phyloP scores from a whole-genome alignment of 192 early-diverging fungal genomes.

The Allomyces javanicus region DNA sequence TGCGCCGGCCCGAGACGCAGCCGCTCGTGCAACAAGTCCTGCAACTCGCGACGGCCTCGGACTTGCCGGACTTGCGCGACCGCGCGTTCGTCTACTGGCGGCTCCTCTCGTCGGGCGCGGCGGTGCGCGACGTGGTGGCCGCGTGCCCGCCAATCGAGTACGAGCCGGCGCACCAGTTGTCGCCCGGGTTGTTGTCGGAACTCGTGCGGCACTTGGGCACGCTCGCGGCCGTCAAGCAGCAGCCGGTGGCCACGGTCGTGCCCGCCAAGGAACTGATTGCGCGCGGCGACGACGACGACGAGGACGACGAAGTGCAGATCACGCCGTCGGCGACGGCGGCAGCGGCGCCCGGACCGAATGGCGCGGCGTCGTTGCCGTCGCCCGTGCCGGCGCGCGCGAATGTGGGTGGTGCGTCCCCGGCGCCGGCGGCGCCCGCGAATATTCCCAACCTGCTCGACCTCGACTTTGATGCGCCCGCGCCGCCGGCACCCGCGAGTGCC shows the following conservation, averaged over 20 bases:
- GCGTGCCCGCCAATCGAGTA: background rate
- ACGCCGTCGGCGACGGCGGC: background rate
- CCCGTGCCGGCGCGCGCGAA: background rate
- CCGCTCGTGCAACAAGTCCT: conserved; percentile 70
- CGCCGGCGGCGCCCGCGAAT: too few relatives aligned
- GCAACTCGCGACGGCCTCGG: conserved; percentile 69
- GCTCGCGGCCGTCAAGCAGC: background rate
- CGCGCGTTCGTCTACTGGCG: conserved; percentile 97
- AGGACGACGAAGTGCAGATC: background rate
- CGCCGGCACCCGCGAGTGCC: background rate
- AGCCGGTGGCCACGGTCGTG: background rate
- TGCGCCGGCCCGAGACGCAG: conserved; percentile 75
- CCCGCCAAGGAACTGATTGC: background rate
- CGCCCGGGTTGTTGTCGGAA: background rate
- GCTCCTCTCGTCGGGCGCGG: conserved; percentile 57
- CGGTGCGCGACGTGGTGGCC: background rate
- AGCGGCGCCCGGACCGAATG: too few relatives aligned
- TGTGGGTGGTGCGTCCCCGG: background rate
- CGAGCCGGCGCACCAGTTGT: background rate
- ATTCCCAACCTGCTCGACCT: background rate
- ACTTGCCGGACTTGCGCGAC: conserved; percentile 91
- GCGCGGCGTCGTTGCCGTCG: background rate
- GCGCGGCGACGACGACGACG: background rate
- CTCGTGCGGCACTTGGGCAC: background rate
- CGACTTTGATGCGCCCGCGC: background rate